Percentiles rank a stretch among this genome's conserved stretches.
phyloP scores from a whole-genome alignment of 106 monocot genomes.

The Dioscorea dumetorum region DNA sequence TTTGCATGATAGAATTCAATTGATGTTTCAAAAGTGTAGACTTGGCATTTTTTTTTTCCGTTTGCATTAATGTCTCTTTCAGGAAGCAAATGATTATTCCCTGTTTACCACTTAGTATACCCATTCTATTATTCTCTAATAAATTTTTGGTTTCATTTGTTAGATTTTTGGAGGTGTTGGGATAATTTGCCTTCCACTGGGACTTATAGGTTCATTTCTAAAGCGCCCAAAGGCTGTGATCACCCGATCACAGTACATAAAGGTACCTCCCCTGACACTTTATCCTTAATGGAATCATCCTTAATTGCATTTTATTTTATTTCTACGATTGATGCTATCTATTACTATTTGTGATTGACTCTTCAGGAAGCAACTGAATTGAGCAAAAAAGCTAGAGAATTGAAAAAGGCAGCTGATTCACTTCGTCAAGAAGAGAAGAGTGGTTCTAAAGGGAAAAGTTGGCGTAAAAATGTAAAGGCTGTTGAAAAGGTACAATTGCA shows the following conservation, averaged over 20 bases:
- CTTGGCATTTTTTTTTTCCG: no score
- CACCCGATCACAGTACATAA: slow-evolving; percentile 97
- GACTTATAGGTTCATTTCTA: slow-evolving; percentile 85
- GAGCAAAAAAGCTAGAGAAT: slow-evolving; percentile 83
- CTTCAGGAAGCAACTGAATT: slow-evolving; percentile 95
- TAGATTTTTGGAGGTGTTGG: slow-evolving; percentile 97
- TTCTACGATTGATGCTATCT: neutral
- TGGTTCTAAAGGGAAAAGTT: slow-evolving; percentile 84
- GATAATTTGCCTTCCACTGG: slow-evolving; percentile 77
- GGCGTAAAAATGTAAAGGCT: slow-evolving; percentile 97
- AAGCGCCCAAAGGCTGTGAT: slow-evolving; percentile 94
- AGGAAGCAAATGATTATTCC: no score
- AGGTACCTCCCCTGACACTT: slow-evolving; percentile 36
- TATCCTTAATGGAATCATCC: neutral
- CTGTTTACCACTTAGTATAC: no score
- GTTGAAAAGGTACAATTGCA: slow-evolving; percentile 61
- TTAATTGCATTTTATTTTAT: neutral
- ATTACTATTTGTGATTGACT: slow-evolving; percentile 6
- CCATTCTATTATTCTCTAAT: neutral
- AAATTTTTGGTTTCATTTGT: neutral
- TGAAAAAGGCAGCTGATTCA: slow-evolving; percentile 85
- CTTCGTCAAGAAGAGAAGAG: slow-evolving; percentile 87
- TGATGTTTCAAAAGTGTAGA: no score
- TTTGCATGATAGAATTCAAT: no score
- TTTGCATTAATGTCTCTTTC: no score